phyloP scores from a whole-genome alignment of 495 filamentous ascomycete species.

The Penicillium taxi region DNA sequence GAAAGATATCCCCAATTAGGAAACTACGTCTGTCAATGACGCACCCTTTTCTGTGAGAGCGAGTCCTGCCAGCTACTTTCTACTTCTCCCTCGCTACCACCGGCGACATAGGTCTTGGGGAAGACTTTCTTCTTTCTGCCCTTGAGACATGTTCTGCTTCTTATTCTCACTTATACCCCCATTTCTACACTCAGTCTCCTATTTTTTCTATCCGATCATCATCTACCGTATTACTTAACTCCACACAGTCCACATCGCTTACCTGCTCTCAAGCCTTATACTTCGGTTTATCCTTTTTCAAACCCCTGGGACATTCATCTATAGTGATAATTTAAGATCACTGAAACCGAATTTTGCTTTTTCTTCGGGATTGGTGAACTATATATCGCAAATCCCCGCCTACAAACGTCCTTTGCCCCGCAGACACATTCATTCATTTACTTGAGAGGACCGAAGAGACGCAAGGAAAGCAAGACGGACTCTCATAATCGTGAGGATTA shows the following conservation, averaged over 20 bases:
- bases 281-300: neutral
- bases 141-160: slow-evolving; percentile 9
- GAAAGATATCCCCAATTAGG: slow-evolving; percentile 3
- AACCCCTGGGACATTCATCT: neutral
- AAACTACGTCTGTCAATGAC: slow-evolving; percentile 6
- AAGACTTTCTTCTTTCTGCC: neutral
- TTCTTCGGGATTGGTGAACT: neutral
- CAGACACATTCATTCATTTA: neutral
- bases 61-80: slow-evolving; percentile 2
- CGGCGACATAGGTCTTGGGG: neutral
- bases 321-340: neutral
- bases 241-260: too few species aligned
- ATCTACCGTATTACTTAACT: too few species aligned
- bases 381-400: neutral
- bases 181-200: neutral
- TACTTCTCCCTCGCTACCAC: slow-evolving; percentile 2
- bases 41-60: neutral
- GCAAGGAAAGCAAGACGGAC: neutral
- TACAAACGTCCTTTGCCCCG: neutral
- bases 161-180: slow-evolving; percentile 7
- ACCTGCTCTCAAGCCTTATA: too few species aligned
- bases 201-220: neutral
- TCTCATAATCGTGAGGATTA: slow-evolving; percentile 4
- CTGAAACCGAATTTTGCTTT: too few species aligned
- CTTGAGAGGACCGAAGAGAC: neutral